phyloP scores from a whole-genome alignment of 75 land plant genomes.

The Picea sitchensis region DNA sequence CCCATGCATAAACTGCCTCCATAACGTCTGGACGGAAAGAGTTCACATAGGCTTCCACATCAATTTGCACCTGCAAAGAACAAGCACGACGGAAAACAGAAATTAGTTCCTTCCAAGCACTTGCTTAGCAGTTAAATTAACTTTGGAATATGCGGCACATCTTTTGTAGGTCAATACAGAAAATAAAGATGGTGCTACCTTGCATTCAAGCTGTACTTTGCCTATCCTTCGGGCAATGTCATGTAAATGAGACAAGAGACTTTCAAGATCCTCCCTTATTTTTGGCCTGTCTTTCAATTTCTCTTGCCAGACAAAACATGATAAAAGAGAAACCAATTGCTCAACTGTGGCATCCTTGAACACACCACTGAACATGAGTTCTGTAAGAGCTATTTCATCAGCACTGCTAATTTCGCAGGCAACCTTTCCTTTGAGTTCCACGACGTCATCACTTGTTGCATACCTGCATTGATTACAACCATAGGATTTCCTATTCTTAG shows the following conservation, averaged over 20 bases:
- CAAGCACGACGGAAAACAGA: not conserved
- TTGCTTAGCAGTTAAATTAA: not conserved
- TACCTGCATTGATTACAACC: conserved; percentile 54
- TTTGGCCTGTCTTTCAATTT: conserved; percentile 68
- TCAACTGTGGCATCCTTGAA: conserved; percentile 80
- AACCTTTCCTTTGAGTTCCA: conserved; percentile 94
- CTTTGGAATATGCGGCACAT: not conserved
- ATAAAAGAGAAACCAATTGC: conserved; percentile 89
- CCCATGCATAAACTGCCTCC: conserved; percentile 94
- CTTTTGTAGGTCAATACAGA: not conserved
- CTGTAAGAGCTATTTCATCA: conserved; percentile 88
- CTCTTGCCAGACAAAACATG: conserved; percentile 99
- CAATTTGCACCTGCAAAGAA: conserved; percentile 61
- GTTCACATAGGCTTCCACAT: conserved; percentile 80
- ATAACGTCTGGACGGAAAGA: conserved; percentile 92
- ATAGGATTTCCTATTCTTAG: not conserved
- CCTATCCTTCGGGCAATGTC: conserved; percentile 90
- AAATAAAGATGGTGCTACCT: conserved; percentile 40
- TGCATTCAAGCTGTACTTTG: conserved; percentile 89
- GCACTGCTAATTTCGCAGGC: conserved; percentile 97
- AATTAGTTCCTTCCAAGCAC: not conserved
- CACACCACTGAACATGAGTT: conserved; percentile 82
- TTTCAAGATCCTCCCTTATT: conserved; percentile 80
- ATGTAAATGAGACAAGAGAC: conserved; percentile 72
- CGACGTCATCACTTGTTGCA: conserved; percentile 85